These are phyloP conservation scores for Cardamine occulta DNA, from an alignment of 345 rosid species.

Conservation along the genomic window DNA sequence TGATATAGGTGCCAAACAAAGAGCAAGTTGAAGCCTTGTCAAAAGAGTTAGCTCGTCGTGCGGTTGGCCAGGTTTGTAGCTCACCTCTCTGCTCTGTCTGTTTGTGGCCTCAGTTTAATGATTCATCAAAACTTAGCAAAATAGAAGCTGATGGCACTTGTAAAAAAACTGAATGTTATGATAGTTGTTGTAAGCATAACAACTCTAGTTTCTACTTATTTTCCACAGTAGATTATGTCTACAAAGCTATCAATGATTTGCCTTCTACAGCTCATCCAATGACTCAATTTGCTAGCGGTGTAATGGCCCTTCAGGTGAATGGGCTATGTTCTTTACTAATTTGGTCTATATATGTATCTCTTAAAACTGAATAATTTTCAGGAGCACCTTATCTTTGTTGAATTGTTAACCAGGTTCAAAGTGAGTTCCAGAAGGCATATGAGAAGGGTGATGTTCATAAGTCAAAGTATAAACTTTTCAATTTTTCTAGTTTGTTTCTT, in stretches of 20 bases:
- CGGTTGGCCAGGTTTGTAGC: conserved; percentile 72
- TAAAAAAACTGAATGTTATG: neutral
- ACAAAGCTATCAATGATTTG: conserved; percentile 81
- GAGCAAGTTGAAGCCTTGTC: conserved; percentile 85
- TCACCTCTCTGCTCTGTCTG: conserved; percentile 4
- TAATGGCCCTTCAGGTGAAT: conserved; percentile 97
- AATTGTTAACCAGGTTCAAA: conserved; percentile 64
- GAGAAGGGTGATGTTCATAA: conserved; percentile 79
- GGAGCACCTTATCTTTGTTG: conserved; percentile 24
- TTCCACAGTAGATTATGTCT: conserved; percentile 66
- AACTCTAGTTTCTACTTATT: neutral
- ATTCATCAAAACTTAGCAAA: neutral
- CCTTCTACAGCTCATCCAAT: conserved; percentile 92
- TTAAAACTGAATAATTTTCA: neutral
- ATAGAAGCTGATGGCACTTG: neutral
- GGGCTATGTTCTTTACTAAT: conserved; percentile 10
- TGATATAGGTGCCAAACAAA: conserved; percentile 67
- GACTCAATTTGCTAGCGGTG: conserved; percentile 95
- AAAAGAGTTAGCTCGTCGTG: conserved; percentile 73
- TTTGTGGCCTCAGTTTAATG: neutral
- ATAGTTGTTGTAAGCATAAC: neutral
- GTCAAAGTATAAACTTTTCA: conserved; percentile 61
- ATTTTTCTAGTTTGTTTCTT: conserved; percentile 3
- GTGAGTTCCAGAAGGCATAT: conserved; percentile 93
- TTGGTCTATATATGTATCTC: neutral